Evolutionary conservation across 768 basidiomycete genomes (phyloP).

Genomic region (Saitozyma sp.): DNA sequence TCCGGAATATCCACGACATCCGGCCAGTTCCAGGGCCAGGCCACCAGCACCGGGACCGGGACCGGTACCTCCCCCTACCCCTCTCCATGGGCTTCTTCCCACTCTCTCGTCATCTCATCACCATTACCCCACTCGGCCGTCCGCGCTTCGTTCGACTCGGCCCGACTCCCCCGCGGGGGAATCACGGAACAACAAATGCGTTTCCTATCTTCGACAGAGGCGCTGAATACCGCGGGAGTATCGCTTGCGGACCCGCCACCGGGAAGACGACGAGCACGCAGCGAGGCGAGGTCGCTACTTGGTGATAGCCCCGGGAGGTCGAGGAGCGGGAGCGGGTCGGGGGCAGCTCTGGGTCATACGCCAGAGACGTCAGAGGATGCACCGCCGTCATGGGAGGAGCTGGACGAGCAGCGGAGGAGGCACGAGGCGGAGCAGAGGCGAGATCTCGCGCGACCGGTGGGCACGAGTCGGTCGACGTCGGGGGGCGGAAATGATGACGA

Average conservation of each 20-base stretch:
- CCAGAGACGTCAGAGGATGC: background rate
- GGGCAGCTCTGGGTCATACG: too few species aligned
- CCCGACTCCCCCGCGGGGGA: constrained; percentile 30
- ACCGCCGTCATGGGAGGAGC: constrained; percentile 21
- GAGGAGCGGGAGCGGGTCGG: too few species aligned
- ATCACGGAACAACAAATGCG: constrained; percentile 36
- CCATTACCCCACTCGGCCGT: constrained; percentile 40
- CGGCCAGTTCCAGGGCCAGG: background rate
- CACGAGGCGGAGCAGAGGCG: constrained; percentile 17
- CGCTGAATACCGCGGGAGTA: constrained; percentile 21
- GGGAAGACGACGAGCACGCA: constrained; percentile 10
- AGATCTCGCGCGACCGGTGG: background rate
- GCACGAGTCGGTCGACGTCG: too few species aligned
- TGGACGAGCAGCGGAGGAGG: constrained; percentile 22
- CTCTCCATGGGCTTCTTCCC: constrained; percentile 34
- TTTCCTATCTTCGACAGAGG: constrained; percentile 30
- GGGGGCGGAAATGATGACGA: too few species aligned
- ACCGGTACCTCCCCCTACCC: constrained; percentile 7
- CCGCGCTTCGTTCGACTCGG: constrained; percentile 29
- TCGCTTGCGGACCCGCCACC: constrained; percentile 23
- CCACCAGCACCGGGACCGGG: background rate
- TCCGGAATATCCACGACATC: constrained; percentile 13
- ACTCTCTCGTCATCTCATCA: constrained; percentile 32
- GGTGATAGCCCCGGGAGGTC: background rate
- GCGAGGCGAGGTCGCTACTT: constrained; percentile 6